Conservation (phyloP, 2,329 filamentous ascomycete genomes). For the Pestalotiopsis sp. region DNA sequence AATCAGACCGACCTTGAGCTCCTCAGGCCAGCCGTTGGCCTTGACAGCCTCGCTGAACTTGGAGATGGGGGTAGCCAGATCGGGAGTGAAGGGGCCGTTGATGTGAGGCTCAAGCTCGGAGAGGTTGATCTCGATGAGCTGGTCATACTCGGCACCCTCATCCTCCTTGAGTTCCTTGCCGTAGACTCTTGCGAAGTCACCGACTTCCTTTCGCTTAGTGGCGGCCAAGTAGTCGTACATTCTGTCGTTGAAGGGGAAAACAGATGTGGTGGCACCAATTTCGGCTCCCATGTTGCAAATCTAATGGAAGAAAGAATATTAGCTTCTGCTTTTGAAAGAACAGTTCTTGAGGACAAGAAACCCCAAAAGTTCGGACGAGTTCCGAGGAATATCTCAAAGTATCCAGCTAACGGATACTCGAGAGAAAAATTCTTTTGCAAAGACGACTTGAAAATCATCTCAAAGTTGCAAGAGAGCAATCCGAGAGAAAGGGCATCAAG, state of each 20-base stretch:
- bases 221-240: constrained; percentile 95
- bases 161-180: constrained; percentile 85
- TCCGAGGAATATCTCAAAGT: too few species aligned
- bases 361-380: too few species aligned
- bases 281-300: constrained; percentile 45
- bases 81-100: constrained; percentile 98
- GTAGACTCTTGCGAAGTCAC: constrained; percentile 84
- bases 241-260: constrained; percentile 97
- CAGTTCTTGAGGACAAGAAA: too few species aligned
- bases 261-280: constrained; percentile 82
- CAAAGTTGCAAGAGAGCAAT: not conserved
- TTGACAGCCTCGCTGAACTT: constrained; percentile 95
- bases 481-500: not conserved
- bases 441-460: too few species aligned
- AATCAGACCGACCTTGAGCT: constrained; percentile 94
- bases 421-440: too few species aligned
- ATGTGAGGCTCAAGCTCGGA: constrained; percentile 94
- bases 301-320: constrained; percentile 25
- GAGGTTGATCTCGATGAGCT: constrained; percentile 95
- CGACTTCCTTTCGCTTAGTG: constrained; percentile 88
- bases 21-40: constrained; percentile 93
- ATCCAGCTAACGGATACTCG: too few species aligned
- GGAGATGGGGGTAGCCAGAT: constrained; percentile 95
- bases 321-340: not conserved
- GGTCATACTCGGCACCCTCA: constrained; percentile 89